Evolutionary conservation across 176 grass and related monocot genomes (phyloP).

Genomic region (Otatea glauca): DNA sequence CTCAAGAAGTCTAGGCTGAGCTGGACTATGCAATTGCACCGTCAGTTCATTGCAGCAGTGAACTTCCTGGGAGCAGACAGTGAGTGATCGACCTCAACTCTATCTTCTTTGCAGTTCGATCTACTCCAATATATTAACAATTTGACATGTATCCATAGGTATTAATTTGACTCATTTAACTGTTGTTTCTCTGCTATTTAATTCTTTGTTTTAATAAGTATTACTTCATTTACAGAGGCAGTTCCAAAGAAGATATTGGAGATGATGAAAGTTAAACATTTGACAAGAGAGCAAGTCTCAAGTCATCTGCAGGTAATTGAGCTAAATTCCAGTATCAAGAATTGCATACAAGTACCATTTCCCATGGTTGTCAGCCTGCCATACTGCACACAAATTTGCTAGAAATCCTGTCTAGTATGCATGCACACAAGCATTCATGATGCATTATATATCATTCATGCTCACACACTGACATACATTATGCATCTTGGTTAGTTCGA

Average conservation of each 20-base stretch:
- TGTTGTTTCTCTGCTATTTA: not conserved
- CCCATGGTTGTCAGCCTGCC: no score
- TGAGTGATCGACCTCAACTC: conserved; percentile 9
- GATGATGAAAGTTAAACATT: conserved; percentile 57
- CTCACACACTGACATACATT: no score
- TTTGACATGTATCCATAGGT: not conserved
- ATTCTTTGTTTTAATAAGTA: not conserved
- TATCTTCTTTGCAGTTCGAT: not conserved
- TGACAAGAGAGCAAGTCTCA: conserved; percentile 61
- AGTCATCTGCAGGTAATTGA: conserved; percentile 56
- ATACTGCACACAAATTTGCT: no score
- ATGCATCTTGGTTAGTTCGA: no score
- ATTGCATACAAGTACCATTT: no score
- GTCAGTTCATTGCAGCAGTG: conserved; percentile 51
- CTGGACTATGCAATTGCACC: conserved; percentile 53
- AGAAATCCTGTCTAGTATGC: no score
- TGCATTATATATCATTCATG: no score
- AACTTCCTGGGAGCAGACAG: conserved; percentile 44
- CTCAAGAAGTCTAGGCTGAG: conserved; percentile 50
- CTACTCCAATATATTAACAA: not conserved
- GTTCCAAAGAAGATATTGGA: conserved; percentile 57
- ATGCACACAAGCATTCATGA: no score
- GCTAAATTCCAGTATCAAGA: no score
- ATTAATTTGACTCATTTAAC: not conserved
- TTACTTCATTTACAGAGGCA: conserved; percentile 38